Conservation (phyloP, 768 basidiomycete genomes). For the Lyophyllum semitale region DNA sequence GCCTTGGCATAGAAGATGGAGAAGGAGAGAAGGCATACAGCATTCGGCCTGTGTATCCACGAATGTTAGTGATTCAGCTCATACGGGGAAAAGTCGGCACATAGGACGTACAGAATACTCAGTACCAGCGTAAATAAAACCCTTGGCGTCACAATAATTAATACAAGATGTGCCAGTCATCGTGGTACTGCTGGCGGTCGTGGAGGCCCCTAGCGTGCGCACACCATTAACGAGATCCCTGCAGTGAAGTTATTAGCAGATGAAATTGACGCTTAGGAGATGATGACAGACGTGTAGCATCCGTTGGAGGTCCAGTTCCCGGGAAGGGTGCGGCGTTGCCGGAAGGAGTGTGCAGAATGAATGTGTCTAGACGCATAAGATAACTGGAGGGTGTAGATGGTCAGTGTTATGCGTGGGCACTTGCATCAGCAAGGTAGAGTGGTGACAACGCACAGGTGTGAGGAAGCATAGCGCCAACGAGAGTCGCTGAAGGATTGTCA, state of each 20-base stretch:
- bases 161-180: constrained; percentile 67
- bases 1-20: constrained; percentile 1
- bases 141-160: constrained; percentile 44
- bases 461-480: constrained; percentile 35
- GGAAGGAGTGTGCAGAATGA: constrained; percentile 24
- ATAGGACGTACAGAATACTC: constrained; percentile 47
- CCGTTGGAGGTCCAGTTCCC: constrained; percentile 57
- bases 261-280: background rate
- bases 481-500: constrained; percentile 33
- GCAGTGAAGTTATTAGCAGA: constrained; percentile 3
- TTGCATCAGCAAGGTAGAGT: constrained; percentile 6
- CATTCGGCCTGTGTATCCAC: constrained; percentile 43
- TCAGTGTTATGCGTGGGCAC: background rate
- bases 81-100: background rate
- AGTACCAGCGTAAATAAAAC: constrained; percentile 67
- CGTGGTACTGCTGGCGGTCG: constrained; percentile 42
- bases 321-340: constrained; percentile 47
- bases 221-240: constrained; percentile 55
- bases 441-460: constrained; percentile 36
- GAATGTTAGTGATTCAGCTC: background rate
- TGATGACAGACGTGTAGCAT: constrained; percentile 57
- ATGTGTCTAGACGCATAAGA: constrained; percentile 26
- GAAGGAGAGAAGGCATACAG: constrained; percentile 38
- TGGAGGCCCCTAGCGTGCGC: constrained; percentile 57
- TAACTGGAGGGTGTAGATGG: constrained; percentile 17